Percentiles rank a stretch among this genome's conserved stretches.
Conservation (phyloP, 768 basidiomycete species). For the Myochromella boudieri region DNA sequence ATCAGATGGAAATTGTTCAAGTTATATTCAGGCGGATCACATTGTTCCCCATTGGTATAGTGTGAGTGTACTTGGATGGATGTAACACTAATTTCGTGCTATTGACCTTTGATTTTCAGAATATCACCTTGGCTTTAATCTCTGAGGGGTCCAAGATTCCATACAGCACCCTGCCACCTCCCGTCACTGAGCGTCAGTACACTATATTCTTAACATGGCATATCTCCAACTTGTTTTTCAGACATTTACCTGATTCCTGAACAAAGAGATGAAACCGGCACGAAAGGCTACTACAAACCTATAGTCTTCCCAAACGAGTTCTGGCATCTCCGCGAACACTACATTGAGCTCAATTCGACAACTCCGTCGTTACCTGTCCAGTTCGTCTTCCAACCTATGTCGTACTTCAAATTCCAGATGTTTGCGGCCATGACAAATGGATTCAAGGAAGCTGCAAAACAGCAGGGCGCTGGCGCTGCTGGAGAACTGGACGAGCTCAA, state of each 20-base stretch:
- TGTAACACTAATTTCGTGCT: neutral
- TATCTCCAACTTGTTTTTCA: constrained; percentile 24
- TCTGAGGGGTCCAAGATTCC: constrained; percentile 64
- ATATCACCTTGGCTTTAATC: constrained; percentile 84
- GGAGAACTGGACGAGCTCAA: constrained; percentile 95
- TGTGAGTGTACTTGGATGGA: constrained; percentile 38
- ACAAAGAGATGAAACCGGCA: constrained; percentile 62
- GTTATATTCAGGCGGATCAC: constrained; percentile 41
- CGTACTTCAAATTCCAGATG: constrained; percentile 84
- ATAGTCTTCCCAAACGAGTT: constrained; percentile 94
- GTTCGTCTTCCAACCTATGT: constrained; percentile 83
- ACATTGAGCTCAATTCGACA: constrained; percentile 83
- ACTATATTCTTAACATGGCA: constrained; percentile 16
- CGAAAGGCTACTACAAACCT: constrained; percentile 77
- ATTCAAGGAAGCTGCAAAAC: constrained; percentile 83
- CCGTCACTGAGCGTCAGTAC: constrained; percentile 64
- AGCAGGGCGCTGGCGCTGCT: constrained; percentile 58
- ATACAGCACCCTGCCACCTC: constrained; percentile 54
- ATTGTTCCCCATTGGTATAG: constrained; percentile 85
- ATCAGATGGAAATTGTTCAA: neutral
- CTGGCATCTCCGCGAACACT: constrained; percentile 85
- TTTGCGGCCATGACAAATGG: constrained; percentile 83
- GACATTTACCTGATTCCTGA: constrained; percentile 65
- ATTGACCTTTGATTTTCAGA: constrained; percentile 42
- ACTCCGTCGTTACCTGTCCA: constrained; percentile 77